These are phyloP conservation scores for Annona cherimola DNA, from an alignment of 164 flowering plant genomes.

Conservation along the genomic window DNA sequence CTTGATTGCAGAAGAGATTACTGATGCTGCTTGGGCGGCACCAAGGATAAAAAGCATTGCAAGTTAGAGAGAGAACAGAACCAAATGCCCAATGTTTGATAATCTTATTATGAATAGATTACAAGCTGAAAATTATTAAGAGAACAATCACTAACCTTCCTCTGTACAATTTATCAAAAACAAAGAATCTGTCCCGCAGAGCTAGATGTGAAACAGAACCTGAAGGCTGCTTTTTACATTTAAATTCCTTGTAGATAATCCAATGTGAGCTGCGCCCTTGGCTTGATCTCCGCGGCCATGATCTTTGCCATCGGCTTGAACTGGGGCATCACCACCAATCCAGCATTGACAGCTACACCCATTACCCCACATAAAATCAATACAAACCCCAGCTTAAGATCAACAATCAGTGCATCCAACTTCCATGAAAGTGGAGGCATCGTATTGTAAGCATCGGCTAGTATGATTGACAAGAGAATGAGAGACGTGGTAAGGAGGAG, in stretches of 20 bases:
- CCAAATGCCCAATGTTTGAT: too few relatives aligned
- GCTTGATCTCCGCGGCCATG: not conserved
- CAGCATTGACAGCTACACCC: constrained; percentile 7
- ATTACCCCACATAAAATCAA: constrained; percentile 10
- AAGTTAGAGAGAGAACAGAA: too few relatives aligned
- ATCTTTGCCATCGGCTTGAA: not conserved
- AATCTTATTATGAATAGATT: too few relatives aligned
- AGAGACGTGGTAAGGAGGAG: constrained; percentile 20
- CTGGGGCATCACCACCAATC: constrained; percentile 12
- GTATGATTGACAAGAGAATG: constrained; percentile 22
- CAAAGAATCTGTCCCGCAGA: too few relatives aligned
- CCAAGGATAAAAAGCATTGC: too few relatives aligned
- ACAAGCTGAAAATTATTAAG: too few relatives aligned
- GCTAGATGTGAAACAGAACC: too few relatives aligned
- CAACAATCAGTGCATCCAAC: constrained; percentile 7
- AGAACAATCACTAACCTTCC: too few relatives aligned
- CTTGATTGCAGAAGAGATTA: too few relatives aligned
- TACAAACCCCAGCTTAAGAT: constrained; percentile 28
- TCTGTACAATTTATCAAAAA: too few relatives aligned
- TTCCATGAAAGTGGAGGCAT: constrained; percentile 1
- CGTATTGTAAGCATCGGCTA: constrained; percentile 15
- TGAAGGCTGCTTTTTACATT: too few relatives aligned
- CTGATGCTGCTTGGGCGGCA: too few relatives aligned
- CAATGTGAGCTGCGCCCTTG: not conserved
- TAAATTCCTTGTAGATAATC: constrained; percentile 2